These are phyloP conservation scores for Mentha longifolia DNA, from an alignment of 257 asterid genomes.

Conservation along the genomic window DNA sequence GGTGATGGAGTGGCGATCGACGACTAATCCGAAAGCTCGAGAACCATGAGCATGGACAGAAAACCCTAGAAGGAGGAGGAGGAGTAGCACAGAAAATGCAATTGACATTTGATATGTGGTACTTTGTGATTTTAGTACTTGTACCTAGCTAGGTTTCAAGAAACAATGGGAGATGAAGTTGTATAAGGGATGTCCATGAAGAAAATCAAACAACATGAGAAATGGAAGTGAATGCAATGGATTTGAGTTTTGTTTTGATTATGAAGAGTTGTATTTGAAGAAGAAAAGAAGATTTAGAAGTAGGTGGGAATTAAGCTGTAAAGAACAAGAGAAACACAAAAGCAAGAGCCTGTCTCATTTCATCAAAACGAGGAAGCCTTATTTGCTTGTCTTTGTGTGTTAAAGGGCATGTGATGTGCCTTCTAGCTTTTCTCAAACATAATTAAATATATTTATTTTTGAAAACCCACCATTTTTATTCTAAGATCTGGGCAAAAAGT, in stretches of 20 bases:
- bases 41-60: conserved; percentile 52
- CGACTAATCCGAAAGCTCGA: conserved; percentile 44
- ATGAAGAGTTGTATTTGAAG: conserved; percentile 1
- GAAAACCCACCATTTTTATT: conserved; percentile 32
- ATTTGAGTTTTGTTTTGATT: neutral
- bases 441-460: too few relatives aligned
- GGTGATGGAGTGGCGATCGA: conserved; percentile 15
- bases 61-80: conserved; percentile 42
- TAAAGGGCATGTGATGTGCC: conserved; percentile 50
- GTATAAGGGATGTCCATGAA: neutral
- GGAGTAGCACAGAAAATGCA: conserved; percentile 34
- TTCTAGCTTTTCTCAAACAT: conserved; percentile 34
- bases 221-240: neutral
- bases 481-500: conserved; percentile 39
- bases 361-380: conserved; percentile 57
- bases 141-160: conserved; percentile 2
- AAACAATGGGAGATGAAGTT: neutral
- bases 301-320: conserved; percentile 31
- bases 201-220: neutral
- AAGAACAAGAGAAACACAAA: conserved; percentile 51
- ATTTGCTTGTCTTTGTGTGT: conserved; percentile 53
- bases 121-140: neutral
- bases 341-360: conserved; percentile 72
- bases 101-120: conserved; percentile 47
- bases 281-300: neutral